Base-by-base conservation (phyloP, 345 rosid genomes). In the Acer campestre region DNA sequence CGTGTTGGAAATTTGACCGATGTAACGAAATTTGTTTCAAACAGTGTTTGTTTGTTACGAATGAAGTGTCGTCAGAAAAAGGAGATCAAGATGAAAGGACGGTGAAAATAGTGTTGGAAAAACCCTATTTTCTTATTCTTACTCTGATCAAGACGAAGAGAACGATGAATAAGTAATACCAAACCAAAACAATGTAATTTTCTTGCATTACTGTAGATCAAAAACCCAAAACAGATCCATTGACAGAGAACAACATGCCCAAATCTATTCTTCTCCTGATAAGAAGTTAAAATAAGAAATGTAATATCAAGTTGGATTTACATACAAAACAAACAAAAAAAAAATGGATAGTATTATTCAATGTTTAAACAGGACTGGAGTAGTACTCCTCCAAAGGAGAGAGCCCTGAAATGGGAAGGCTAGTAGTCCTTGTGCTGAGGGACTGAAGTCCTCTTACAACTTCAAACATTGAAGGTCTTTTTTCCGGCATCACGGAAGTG, bases 401-500 rank as follows among this genome's bases (percentile, higher is more conserved):
- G 61, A 81, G 76, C 70, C 76, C 82, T 9, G 67, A 70, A 31
- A 59, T 48, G 38, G 77, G 77, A 78, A 81, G 49, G 31, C 70
- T 58, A 67, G 73, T 42, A 67, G 75, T 42, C 49, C 73, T 78
- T 31, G 87, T 61, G 79, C 70, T 76, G 42, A 89, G 69, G 27
- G 86, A 87, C 80, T 90, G 85, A 65, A 95, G 97, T 77, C 79
- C 80, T 85, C 89, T 88, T 11, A 84, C 84, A 55, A 90, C 92
- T 84, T 95, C 94, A 78, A 80, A 78, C 87, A 93, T 69, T 8
- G 92, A 81, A 17, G 98, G 99, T 67, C 99, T 85, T 72, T 92
- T 95, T 80, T 93, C 98, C 0, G 96, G 94, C 81, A 79, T 82
- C 68, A 93, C 89, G 3, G 97, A 88, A 5, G 89, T 95, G 89